Evolutionary conservation across 805 yeast genomes (phyloP).

Genomic region (Sungouiozyma ichnusensis): DNA sequence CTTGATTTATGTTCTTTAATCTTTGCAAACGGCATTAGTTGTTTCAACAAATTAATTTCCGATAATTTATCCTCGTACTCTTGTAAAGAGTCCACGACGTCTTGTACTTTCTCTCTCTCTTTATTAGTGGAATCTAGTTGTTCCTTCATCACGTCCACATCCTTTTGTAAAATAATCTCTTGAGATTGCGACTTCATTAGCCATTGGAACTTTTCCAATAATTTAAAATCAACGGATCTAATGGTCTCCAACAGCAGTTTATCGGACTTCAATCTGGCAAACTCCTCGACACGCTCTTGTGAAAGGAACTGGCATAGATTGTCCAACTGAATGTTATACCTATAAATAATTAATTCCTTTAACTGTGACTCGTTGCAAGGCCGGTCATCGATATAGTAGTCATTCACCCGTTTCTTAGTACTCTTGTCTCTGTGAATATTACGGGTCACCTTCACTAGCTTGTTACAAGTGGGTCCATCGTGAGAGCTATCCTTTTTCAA

Average conservation of each 20-base stretch:
- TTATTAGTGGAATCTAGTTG: slow-evolving; percentile 27
- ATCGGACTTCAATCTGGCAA: slow-evolving; percentile 73
- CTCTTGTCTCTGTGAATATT: slow-evolving; percentile 31
- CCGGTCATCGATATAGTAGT: slow-evolving; percentile 40
- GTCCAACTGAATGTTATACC: slow-evolving; percentile 71
- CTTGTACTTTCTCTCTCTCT: slow-evolving; percentile 32
- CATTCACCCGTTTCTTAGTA: slow-evolving; percentile 30
- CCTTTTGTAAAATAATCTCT: slow-evolving; percentile 31
- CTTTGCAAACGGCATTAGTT: slow-evolving; percentile 39
- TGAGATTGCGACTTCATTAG: slow-evolving; percentile 43
- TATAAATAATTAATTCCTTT: slow-evolving; percentile 31
- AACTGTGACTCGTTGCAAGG: slow-evolving; percentile 36
- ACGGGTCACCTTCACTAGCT: slow-evolving; percentile 35
- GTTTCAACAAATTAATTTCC: slow-evolving; percentile 39
- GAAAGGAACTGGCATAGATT: slow-evolving; percentile 91
- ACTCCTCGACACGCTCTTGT: slow-evolving; percentile 89
- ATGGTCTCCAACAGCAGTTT: slow-evolving; percentile 67
- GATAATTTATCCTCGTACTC: slow-evolving; percentile 37
- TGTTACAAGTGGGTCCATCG: slow-evolving; percentile 2
- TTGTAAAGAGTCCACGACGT: slow-evolving; percentile 39
- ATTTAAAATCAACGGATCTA: slow-evolving; percentile 59
- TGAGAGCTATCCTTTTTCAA: slow-evolving; percentile 19
- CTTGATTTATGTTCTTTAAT: slow-evolving; percentile 32
- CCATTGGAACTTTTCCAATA: slow-evolving; percentile 45
- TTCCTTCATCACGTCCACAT: slow-evolving; percentile 25